Percentiles rank a stretch among this genome's conserved stretches.
Evolutionary conservation across 768 basidiomycete genomes (phyloP).

Genomic region (Rhodosporidiobolus odoratus): DNA sequence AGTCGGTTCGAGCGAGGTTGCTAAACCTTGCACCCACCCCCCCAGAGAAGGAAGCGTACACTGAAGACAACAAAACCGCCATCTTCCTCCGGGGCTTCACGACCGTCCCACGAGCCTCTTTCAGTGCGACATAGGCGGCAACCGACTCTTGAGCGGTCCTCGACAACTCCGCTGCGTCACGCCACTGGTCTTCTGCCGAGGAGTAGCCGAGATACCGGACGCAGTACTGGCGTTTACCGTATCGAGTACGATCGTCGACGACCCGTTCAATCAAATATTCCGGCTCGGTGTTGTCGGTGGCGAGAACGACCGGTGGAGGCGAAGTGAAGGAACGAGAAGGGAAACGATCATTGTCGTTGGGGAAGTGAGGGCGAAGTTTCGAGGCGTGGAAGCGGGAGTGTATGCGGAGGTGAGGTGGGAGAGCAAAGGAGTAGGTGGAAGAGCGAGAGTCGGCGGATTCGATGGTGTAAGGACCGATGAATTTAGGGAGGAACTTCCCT

Average conservation of each 20-base stretch:
- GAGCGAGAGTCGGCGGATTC: not conserved
- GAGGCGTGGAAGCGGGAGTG: not conserved
- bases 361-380: slow-evolving; percentile 10
- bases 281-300: not conserved
- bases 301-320: not conserved
- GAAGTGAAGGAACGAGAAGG: not conserved
- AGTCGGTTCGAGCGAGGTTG: not conserved
- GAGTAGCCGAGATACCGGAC: slow-evolving; percentile 11
- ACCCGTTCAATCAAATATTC: slow-evolving; percentile 2
- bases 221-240: not conserved
- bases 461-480: slow-evolving; percentile 4
- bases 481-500: slow-evolving; percentile 2
- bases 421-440: not conserved
- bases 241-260: not conserved
- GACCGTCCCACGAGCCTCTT: too few species aligned
- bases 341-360: slow-evolving; percentile 10
- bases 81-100: too few species aligned
- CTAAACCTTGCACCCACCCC: too few species aligned
- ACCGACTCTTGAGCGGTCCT: not conserved
- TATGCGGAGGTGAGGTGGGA: slow-evolving; percentile 5
- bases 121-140: not conserved
- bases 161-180: not conserved
- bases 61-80: too few species aligned
- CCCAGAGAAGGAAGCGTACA: too few species aligned
- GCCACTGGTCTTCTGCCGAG: not conserved